Evolutionary conservation across 2,329 filamentous ascomycete species (phyloP).

Genomic region (Peltaster fructicola): DNA sequence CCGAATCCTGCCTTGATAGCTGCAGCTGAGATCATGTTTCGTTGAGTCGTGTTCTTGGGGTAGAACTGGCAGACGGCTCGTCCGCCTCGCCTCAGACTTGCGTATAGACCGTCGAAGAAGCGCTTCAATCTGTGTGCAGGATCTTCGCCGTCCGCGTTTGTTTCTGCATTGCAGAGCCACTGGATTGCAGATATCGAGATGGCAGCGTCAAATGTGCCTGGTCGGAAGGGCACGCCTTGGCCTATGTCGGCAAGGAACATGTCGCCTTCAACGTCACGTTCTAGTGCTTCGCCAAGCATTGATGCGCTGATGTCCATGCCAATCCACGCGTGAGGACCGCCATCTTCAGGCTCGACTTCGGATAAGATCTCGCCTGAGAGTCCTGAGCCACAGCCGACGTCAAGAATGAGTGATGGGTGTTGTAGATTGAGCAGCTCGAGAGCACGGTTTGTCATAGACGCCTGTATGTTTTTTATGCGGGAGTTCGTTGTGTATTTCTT

Average conservation of each 20-base stretch:
- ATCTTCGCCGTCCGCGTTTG: slow-evolving; percentile 49
- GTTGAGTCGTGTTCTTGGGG: slow-evolving; percentile 83
- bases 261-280: slow-evolving; percentile 83
- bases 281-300: slow-evolving; percentile 93
- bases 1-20: slow-evolving; percentile 91
- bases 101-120: slow-evolving; percentile 89
- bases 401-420: slow-evolving; percentile 72
- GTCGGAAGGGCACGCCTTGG: slow-evolving; percentile 83
- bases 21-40: slow-evolving; percentile 78
- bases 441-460: slow-evolving; percentile 82
- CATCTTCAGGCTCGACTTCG: slow-evolving; percentile 46
- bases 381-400: slow-evolving; percentile 90
- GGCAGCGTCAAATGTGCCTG: slow-evolving; percentile 84
- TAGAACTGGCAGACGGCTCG: slow-evolving; percentile 95
- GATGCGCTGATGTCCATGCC: slow-evolving; percentile 87
- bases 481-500: slow-evolving; percentile 95
- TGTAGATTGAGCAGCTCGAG: slow-evolving; percentile 75
- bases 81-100: slow-evolving; percentile 63
- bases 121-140: slow-evolving; percentile 59
- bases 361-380: slow-evolving; percentile 89
- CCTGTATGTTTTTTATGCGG: slow-evolving; percentile 88
- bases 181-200: slow-evolving; percentile 94
- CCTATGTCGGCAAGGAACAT: slow-evolving; percentile 89
- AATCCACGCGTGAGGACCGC: slow-evolving; percentile 86
- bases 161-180: slow-evolving; percentile 92